Evolutionary conservation across 1,284 basidiomycete species (phyloP).

Genomic region (Mrakiaceae sp.): DNA sequence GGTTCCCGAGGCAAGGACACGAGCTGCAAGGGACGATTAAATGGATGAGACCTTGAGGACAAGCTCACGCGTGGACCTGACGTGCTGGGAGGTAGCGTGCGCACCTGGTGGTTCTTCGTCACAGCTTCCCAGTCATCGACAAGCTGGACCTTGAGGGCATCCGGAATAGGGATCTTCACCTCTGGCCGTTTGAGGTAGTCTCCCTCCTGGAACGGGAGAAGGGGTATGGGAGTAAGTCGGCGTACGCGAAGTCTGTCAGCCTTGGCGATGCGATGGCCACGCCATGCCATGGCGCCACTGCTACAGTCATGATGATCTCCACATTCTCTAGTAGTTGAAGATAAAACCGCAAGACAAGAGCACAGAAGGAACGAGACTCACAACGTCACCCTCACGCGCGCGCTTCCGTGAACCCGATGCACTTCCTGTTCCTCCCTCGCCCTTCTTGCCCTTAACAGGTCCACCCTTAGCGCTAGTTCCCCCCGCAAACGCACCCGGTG

Average conservation of each 20-base stretch:
- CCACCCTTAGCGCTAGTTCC: neutral
- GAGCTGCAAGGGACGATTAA: conserved; percentile 42
- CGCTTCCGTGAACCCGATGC: conserved; percentile 3
- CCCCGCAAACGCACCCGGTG: too few relatives aligned
- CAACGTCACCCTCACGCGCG: conserved; percentile 15
- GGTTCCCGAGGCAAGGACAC: conserved; percentile 76
- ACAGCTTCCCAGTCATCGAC: conserved; percentile 98
- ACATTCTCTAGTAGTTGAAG: too few relatives aligned
- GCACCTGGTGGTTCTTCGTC: conserved; percentile 82
- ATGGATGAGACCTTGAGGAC: neutral
- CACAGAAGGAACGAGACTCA: neutral
- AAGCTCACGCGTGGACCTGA: neutral
- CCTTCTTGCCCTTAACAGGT: conserved; percentile 25
- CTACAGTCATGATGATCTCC: too few relatives aligned
- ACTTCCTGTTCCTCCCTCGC: conserved; percentile 27
- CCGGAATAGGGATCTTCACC: conserved; percentile 82
- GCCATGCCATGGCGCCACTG: too few relatives aligned
- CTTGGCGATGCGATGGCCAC: too few relatives aligned
- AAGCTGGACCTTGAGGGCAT: conserved; percentile 72
- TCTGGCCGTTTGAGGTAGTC: conserved; percentile 63
- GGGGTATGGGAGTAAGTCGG: neutral
- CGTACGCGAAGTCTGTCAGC: neutral
- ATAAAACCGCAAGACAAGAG: neutral
- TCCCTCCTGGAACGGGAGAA: conserved; percentile 33
- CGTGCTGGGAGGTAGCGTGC: conserved; percentile 16